Conservation (phyloP, 306 rosid genomes). For the Erythrophleum fordii region DNA sequence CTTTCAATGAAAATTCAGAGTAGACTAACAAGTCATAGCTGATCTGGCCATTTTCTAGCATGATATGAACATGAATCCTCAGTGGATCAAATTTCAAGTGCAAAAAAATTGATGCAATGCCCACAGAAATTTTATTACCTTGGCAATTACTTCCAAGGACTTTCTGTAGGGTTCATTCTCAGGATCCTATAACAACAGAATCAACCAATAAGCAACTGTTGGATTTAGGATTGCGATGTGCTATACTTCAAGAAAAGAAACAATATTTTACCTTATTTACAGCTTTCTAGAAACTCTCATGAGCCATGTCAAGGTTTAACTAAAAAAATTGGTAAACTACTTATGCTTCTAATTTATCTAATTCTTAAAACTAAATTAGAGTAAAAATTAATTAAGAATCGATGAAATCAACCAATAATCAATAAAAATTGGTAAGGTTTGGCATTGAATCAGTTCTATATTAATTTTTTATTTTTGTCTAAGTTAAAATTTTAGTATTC, state of each 20-base stretch:
- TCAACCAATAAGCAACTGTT: conserved; percentile 28
- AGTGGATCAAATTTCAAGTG: background rate
- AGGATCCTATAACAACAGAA: conserved; percentile 69
- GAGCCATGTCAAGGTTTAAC: conserved; percentile 70
- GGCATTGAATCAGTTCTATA: no score
- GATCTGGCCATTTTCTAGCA: conserved; percentile 3
- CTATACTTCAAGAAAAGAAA: background rate
- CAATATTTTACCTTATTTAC: conserved; percentile 53
- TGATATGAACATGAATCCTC: background rate
- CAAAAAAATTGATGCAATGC: conserved; percentile 25
- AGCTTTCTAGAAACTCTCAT: conserved; percentile 66
- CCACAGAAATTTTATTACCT: conserved; percentile 52
- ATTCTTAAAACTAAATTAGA: no score
- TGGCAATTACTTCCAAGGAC: conserved; percentile 67
- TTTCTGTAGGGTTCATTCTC: conserved; percentile 70
- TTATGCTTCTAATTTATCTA: no score
- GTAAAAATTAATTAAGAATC: no score
- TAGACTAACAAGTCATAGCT: background rate
- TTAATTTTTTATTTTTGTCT: no score
- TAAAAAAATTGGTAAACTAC: no score
- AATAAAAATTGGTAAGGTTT: no score
- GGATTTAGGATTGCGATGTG: background rate
- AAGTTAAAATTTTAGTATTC: no score
- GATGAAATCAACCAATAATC: no score
- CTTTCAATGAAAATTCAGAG: conserved; percentile 1